Base-by-base conservation (phyloP, 2,329 filamentous ascomycete genomes). In the Rutstroemia sp. region DNA sequence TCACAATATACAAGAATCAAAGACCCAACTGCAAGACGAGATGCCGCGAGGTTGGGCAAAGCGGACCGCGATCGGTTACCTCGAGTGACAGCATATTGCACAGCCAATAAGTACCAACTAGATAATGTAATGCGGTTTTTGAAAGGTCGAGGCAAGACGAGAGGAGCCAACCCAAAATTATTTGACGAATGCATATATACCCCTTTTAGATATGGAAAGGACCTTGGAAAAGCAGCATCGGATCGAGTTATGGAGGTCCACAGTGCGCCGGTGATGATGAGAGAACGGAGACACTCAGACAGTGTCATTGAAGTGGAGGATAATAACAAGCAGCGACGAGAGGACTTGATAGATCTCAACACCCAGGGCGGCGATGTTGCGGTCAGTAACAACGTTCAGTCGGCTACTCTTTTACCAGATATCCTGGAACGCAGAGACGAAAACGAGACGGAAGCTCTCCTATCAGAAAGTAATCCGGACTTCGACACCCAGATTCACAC, bases 101-200 rank as follows among this genome's bases (percentile, higher is more conserved):
- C 94, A 0, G 91, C 94, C 10, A 91, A 90, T 68, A 87, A 86
- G 52, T 97, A 97, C 72, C 84, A 92, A 64, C 84, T 96, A 74
- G 92, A 97, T 38, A 86, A 86, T 3, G 75, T 97, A 60, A 89
- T 95, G 82, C 86, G 87, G 46, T 99, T 92, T 68, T 75, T 99
- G 60, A 99, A 99, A 71, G 89, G 90, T 30, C 81, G 89, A 58
- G 81, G 82, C 47, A 89, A 88, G 71, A 82, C 82, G 34, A 82
- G 89, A 65, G 89, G 89, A 17, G 84, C 92, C 16, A 88, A 84
- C 58, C 92, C 94, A 1, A 97, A 96, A 72, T 75, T 94, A 57
- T 96, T 96, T 65, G 94, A 99, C 70, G 94, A 99, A 72, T 99
- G 94, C 71, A 90, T 99, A 64, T 99, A 99, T 73, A 90, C 92